phyloP scores from a whole-genome alignment of 768 basidiomycete genomes.

The Lentinula raphanica region DNA sequence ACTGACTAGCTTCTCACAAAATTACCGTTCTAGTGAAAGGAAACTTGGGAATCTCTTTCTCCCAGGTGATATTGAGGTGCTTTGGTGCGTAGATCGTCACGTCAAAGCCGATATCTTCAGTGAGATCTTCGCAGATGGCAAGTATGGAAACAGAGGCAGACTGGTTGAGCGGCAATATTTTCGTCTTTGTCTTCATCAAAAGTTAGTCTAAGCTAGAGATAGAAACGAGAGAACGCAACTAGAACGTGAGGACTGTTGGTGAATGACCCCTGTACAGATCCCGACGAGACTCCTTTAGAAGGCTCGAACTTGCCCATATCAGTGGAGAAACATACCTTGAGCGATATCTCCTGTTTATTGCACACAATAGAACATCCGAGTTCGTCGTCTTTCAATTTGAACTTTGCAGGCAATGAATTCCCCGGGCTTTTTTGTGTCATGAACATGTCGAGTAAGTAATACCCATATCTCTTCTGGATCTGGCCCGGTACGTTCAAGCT shows the following conservation, averaged over 20 bases:
- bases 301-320: not conserved
- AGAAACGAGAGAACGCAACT: constrained; percentile 20
- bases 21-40: constrained; percentile 39
- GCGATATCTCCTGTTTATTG: constrained; percentile 27
- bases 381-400: constrained; percentile 38
- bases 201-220: not conserved
- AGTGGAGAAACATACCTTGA: constrained; percentile 28
- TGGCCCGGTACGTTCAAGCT: constrained; percentile 25
- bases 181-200: constrained; percentile 27
- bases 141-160: constrained; percentile 46
- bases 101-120: constrained; percentile 59
- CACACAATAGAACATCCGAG: not conserved
- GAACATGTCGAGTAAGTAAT: constrained; percentile 72
- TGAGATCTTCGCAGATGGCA: constrained; percentile 66
- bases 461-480: constrained; percentile 65
- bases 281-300: not conserved
- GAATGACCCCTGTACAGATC: constrained; percentile 35
- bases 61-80: constrained; percentile 38
- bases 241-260: constrained; percentile 50
- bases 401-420: constrained; percentile 68
- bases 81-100: constrained; percentile 52
- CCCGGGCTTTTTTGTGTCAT: constrained; percentile 47
- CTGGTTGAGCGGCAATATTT: constrained; percentile 29
- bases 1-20: too few species aligned
- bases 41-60: constrained; percentile 31